These are phyloP conservation scores for Coniella vitis DNA, from an alignment of 2,329 filamentous ascomycete species.

Conservation along the genomic window DNA sequence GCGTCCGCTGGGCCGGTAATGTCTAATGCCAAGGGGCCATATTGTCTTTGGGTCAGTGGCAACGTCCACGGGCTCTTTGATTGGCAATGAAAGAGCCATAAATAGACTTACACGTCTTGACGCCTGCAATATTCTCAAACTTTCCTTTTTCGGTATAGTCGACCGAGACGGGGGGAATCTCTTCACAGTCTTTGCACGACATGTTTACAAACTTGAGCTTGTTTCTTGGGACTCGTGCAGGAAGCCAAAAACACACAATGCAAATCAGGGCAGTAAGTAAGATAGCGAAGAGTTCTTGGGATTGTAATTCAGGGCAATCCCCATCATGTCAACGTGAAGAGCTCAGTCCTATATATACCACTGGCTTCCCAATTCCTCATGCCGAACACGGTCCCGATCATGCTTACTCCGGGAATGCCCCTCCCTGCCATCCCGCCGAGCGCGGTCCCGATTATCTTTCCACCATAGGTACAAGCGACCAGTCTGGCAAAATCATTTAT, in stretches of 20 bases:
- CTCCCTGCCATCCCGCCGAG: too few species aligned
- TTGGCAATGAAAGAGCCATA: not conserved
- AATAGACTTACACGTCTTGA: slow-evolving; percentile 35
- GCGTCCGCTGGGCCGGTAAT: slow-evolving; percentile 28
- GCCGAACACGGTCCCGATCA: not conserved
- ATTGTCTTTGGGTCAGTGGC: not conserved
- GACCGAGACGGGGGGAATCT: slow-evolving; percentile 31
- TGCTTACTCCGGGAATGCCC: not conserved
- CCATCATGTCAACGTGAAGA: too few species aligned
- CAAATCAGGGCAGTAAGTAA: too few species aligned
- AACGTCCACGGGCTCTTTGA: too few species aligned
- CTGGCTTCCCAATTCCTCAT: too few species aligned
- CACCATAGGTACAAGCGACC: too few species aligned
- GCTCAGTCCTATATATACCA: too few species aligned
- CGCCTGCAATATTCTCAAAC: slow-evolving; percentile 32
- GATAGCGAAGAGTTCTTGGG: too few species aligned
- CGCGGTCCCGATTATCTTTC: too few species aligned
- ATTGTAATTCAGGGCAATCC: too few species aligned
- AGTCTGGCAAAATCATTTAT: too few species aligned
- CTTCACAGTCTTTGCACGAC: slow-evolving; percentile 24
- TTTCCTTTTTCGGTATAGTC: slow-evolving; percentile 34
- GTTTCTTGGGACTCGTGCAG: not conserved
- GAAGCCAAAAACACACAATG: too few species aligned
- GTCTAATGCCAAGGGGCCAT: slow-evolving; percentile 22
- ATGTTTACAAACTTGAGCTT: slow-evolving; percentile 4